phyloP scores from a whole-genome alignment of 2,329 filamentous ascomycete species.

The Fusarium staphyleae region DNA sequence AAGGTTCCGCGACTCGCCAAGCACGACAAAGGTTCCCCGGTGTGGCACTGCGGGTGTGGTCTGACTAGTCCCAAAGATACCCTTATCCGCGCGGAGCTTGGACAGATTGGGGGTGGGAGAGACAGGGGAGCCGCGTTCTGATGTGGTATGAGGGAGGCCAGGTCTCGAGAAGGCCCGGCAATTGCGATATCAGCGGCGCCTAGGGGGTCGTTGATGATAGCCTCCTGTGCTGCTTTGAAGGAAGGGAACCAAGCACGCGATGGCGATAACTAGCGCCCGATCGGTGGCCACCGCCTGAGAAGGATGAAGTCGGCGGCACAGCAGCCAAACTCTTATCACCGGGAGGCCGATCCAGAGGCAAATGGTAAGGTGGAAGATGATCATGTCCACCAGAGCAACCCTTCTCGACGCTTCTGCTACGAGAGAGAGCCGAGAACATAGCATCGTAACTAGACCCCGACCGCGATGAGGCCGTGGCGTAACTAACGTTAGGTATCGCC shows the following conservation, averaged over 20 bases:
- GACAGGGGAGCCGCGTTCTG: not conserved
- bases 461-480: conserved; percentile 3
- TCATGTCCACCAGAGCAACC: conserved; percentile 12
- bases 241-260: not conserved
- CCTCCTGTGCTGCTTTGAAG: no score
- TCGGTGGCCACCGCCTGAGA: not conserved
- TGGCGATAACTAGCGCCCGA: not conserved
- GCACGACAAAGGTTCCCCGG: conserved; percentile 32
- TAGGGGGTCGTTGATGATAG: no score
- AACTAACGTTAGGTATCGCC: no score
- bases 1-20: conserved; percentile 22
- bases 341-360: not conserved
- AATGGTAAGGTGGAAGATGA: not conserved
- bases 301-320: not conserved
- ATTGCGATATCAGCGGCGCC: not conserved
- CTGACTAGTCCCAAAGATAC: not conserved
- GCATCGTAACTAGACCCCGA: not conserved
- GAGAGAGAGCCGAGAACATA: no score
- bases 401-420: no score
- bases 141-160: not conserved
- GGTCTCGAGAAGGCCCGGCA: not conserved
- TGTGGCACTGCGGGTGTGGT: not conserved
- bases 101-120: not conserved
- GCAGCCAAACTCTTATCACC: not conserved
- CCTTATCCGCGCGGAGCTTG: conserved; percentile 6